Percentiles rank a stretch among this genome's conserved stretches.
These are phyloP conservation scores for Dipodascus geniculatus DNA, from an alignment of 805 yeast species.

Conservation along the genomic window DNA sequence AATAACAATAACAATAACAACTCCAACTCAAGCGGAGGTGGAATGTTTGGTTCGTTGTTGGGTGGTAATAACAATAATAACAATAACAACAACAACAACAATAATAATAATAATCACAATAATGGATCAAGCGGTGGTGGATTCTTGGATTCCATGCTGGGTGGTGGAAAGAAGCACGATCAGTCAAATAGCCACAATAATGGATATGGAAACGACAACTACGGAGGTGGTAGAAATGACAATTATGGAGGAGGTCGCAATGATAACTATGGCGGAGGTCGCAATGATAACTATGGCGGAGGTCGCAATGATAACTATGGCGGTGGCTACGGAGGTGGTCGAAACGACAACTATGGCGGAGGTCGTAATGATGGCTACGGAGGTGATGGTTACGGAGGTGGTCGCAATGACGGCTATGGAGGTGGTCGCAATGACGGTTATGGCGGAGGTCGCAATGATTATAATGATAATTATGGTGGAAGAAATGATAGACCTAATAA, in stretches of 20 bases:
- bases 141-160: background rate
- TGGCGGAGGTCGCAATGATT: no score
- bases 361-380: background rate
- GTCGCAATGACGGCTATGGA: no score
- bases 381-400: background rate
- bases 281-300: no score
- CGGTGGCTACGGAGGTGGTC: no score
- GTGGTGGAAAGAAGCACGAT: background rate
- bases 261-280: background rate
- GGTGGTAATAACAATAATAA: background rate
- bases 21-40: background rate
- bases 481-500: no score
- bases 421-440: no score
- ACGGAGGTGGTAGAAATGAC: background rate
- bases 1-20: constrained; percentile 1
- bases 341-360: no score
- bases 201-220: background rate
- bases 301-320: background rate
- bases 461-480: no score
- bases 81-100: background rate
- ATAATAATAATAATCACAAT: background rate
- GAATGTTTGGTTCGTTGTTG: background rate
- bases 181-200: background rate
- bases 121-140: background rate
- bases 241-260: background rate